phyloP scores from a whole-genome alignment of 164 flowering plant species.

The Magnolia sinica region DNA sequence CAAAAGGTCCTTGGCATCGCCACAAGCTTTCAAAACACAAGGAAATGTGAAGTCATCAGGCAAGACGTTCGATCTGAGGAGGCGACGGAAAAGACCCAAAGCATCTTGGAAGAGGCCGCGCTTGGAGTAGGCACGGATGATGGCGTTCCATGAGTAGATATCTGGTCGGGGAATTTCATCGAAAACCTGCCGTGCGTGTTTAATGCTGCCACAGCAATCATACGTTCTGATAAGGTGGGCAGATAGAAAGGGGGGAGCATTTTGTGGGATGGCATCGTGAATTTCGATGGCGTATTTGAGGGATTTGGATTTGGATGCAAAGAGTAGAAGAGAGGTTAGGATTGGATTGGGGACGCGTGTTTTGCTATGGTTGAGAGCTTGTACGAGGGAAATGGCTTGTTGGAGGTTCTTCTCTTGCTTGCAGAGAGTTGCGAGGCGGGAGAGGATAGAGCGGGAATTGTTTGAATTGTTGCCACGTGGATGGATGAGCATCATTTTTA shows the following conservation, averaged over 20 bases:
- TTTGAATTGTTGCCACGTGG: not conserved
- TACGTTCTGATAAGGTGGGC: not conserved
- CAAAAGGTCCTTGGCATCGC: not conserved
- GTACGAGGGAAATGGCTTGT: not conserved
- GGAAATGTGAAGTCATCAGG: slow-evolving; percentile 12
- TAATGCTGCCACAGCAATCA: not conserved
- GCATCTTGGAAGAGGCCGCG: not conserved
- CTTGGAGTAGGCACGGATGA: slow-evolving; percentile 5
- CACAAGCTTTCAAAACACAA: slow-evolving; percentile 8
- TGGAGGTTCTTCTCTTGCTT: not conserved
- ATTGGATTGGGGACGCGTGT: not conserved
- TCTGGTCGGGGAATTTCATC: slow-evolving; percentile 1
- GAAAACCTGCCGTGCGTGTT: slow-evolving; percentile 8
- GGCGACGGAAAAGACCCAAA: not conserved
- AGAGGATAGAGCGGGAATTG: not conserved
- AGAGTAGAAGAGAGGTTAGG: not conserved
- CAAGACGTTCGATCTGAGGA: not conserved
- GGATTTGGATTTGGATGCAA: not conserved
- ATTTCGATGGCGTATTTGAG: not conserved
- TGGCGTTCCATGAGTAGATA: slow-evolving; percentile 6
- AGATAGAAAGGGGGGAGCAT: not conserved
- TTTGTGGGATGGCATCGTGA: not conserved
- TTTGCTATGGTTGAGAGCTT: not conserved
- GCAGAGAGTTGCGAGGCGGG: not conserved
- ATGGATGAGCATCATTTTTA: not conserved